Conservation (phyloP, 331 rosid species). For the Rhamnella rubrinervis region DNA sequence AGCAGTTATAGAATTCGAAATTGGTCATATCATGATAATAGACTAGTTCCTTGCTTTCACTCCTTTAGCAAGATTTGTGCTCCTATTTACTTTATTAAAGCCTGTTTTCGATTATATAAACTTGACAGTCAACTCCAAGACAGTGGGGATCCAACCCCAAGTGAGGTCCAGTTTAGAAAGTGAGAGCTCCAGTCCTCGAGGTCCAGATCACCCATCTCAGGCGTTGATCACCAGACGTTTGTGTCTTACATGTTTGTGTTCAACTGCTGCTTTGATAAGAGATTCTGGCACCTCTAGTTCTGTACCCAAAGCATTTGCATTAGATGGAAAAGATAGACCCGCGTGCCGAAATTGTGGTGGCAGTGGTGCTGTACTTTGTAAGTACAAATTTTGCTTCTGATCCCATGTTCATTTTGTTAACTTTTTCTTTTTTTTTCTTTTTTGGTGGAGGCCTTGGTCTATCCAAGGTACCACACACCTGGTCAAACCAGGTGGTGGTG, state of each 20-base stretch:
- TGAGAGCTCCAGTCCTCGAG: constrained; percentile 29
- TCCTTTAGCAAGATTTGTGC: no score
- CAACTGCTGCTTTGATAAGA: constrained; percentile 45
- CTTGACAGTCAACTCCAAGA: constrained; percentile 34
- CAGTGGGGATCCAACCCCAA: constrained; percentile 25
- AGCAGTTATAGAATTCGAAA: background rate
- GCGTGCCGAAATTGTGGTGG: constrained; percentile 89
- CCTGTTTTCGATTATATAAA: background rate
- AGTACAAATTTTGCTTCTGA: constrained; percentile 19
- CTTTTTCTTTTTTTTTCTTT: no score
- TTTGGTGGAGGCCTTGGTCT: no score
- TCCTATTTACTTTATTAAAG: background rate
- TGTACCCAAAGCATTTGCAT: constrained; percentile 46
- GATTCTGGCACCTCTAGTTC: constrained; percentile 31
- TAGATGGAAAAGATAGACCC: constrained; percentile 57
- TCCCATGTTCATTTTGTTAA: background rate
- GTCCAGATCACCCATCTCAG: constrained; percentile 24
- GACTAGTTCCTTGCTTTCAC: background rate
- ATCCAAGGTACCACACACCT: no score
- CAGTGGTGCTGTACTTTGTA: constrained; percentile 85
- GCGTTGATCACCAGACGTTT: constrained; percentile 57
- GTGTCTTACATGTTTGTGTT: constrained; percentile 75
- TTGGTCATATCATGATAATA: background rate
- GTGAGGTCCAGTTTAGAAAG: constrained; percentile 40
- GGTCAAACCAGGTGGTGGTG: no score